Evolutionary conservation across 768 basidiomycete genomes (phyloP).

Genomic region (Macrolepiota albuminosa): DNA sequence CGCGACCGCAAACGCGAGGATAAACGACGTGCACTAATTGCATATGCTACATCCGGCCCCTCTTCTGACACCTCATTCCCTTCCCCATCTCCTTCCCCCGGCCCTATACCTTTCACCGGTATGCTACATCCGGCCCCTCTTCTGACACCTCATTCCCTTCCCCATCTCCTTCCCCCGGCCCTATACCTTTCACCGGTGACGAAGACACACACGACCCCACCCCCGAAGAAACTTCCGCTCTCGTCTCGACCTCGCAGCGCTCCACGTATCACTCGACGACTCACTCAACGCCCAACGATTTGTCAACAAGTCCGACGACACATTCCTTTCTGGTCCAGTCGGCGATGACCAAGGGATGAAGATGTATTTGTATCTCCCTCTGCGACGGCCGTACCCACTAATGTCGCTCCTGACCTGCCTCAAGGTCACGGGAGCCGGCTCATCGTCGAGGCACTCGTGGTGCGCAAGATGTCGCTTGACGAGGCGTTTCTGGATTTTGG

Average conservation of each 20-base stretch:
- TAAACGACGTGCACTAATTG: conserved; percentile 32
- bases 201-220: neutral
- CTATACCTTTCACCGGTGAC: neutral
- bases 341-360: conserved; percentile 22
- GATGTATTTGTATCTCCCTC: conserved; percentile 34
- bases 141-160: neutral
- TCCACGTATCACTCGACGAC: conserved; percentile 12
- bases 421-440: conserved; percentile 40
- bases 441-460: conserved; percentile 78
- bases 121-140: no score
- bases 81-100: conserved; percentile 1
- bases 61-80: neutral
- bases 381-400: conserved; percentile 18
- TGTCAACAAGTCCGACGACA: neutral
- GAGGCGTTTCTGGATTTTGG: conserved; percentile 77
- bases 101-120: neutral
- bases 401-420: conserved; percentile 12
- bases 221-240: conserved; percentile 7
- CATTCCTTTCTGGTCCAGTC: neutral
- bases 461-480: conserved; percentile 70
- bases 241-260: conserved; percentile 14
- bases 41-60: conserved; percentile 12
- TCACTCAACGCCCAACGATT: neutral
- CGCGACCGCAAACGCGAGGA: conserved; percentile 52
- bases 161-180: conserved; percentile 1